Evolutionary conservation across 768 basidiomycete genomes (phyloP), one percentile per base, ranked within the genome.

Genomic region (Trametes maxima): DNA sequence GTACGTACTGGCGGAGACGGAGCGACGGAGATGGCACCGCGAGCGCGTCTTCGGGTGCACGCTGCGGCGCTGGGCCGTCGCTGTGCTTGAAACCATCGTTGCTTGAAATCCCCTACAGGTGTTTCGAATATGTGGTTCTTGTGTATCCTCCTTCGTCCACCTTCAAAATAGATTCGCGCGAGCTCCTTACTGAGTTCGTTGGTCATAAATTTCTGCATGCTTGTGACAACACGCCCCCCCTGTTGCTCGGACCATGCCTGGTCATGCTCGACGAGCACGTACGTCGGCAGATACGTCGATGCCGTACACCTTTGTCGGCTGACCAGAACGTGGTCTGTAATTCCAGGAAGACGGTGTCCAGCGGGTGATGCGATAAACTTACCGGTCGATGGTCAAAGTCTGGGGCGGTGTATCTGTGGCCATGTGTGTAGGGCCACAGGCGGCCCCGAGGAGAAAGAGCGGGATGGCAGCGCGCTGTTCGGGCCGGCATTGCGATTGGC

Each of bases 401-500:
- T 3, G 24, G 21, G 60, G 60, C 60, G 54, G 60, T 56, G 60
- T 48, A 21, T 2, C 11, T 1, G 19, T 7, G 48, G 25, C 36
- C 54, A 62, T 46, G 36, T 62, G 60, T 39, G 48, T 35, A 40
- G 47, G 49, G 45, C 28, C 45, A 46, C 60, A 56, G 48, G 49
- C 54, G 42, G 60, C 48, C 47, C 49, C 48, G 42, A 52, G 60
- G 54, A 24, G 35, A 10, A 44, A 19, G 22, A 39, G 39, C 40
- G 42, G 43, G 46, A 22, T 25, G 46, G 46, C 40, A 25, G 28
- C 47, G 46, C 19, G 35, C 25, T n/a, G 42, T 25, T 54, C 60
- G 60, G 60, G 4, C 60, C 60, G 60, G 21, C 5, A 11, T 44
- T 36, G n/a, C n/a, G n/a, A n/a, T n/a, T 61, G 60, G 39, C 48